Percentiles rank a stretch among this genome's conserved stretches.
Evolutionary conservation across 2,329 filamentous ascomycete genomes (phyloP).

Genomic region (Trichophyton schoenleinii): DNA sequence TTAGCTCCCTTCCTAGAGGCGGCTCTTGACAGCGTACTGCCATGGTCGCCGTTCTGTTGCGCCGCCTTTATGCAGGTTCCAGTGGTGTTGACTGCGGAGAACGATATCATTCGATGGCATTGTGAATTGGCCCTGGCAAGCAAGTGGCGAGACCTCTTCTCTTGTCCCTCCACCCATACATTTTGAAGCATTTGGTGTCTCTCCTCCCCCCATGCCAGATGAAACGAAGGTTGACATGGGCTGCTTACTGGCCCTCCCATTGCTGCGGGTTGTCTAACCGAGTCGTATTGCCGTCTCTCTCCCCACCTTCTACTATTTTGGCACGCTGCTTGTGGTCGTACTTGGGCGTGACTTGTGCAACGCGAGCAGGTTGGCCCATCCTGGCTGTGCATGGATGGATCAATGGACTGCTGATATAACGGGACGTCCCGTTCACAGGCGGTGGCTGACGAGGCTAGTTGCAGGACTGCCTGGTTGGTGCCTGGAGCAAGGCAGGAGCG

Average conservation of each 20-base stretch:
- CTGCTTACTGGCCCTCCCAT: not conserved
- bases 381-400: not conserved
- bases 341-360: not conserved
- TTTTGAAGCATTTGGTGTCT: not conserved
- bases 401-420: not conserved
- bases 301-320: not conserved
- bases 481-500: not conserved
- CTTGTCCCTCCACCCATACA: not conserved
- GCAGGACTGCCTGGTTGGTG: not conserved
- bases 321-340: not conserved
- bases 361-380: not conserved
- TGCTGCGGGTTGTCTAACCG: not conserved
- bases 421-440: not conserved
- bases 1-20: no score
- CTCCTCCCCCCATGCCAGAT: not conserved
- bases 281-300: not conserved
- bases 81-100: not conserved
- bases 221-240: not conserved
- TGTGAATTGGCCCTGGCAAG: not conserved
- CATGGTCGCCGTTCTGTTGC: not conserved
- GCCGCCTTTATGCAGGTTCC: not conserved
- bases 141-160: not conserved
- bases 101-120: not conserved
- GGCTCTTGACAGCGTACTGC: no score
- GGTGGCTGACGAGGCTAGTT: not conserved